Base-by-base conservation (phyloP, 371 early-diverging fungal species). In the Coemansia sp. region DNA sequence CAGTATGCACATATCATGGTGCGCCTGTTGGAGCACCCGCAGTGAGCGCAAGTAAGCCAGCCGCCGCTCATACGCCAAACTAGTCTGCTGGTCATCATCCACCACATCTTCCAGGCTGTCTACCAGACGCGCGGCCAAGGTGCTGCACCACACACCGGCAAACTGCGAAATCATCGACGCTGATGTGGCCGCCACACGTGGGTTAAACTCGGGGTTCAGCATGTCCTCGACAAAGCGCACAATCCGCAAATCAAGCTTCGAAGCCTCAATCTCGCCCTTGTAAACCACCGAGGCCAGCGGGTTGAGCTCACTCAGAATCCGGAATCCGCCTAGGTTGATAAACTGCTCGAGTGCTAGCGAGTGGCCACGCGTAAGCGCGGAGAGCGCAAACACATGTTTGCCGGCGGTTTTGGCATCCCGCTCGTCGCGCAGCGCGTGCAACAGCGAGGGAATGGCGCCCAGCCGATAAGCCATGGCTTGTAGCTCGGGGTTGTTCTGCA, bases 401-500 rank as follows among this genome's bases (percentile, higher is more conserved):
- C 79, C 76, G 1, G 78, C 62, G 10, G 81, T 74, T 37, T 67
- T 52, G 8, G 42, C 10, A 51, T 81, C 78, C 0, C 47, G 37
- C 33, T 85, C 82, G 4, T 46, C 42, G 31, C 64, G 74, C 14
- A 83, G 53, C 10, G 55, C 12, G 10, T 49, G 44, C 34, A 85
- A 42, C 1, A 86, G 67, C 34, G 33, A 14, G 0, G 64, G 76
- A 38, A 80, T 67, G 47, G 49, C 78, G 40, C 40, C 66, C 33
- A 42, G 66, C 7, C 29, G 29, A 49, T 61, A 49, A 8, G 78
- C 83, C 7, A 61, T 34, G 38, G 58, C 67, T 50, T 84, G 84
- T 6, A 82, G 80, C 40, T 57, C 58, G 8, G 71, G 75, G 58
- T 83, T 82, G 66, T 86, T 86, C 75, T 86, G 75, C 18, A 72